Percentiles rank a stretch among this genome's conserved stretches.
These are phyloP conservation scores for Leucocoprinus sp. DNA, from an alignment of 768 basidiomycete genomes.

Conservation along the genomic window DNA sequence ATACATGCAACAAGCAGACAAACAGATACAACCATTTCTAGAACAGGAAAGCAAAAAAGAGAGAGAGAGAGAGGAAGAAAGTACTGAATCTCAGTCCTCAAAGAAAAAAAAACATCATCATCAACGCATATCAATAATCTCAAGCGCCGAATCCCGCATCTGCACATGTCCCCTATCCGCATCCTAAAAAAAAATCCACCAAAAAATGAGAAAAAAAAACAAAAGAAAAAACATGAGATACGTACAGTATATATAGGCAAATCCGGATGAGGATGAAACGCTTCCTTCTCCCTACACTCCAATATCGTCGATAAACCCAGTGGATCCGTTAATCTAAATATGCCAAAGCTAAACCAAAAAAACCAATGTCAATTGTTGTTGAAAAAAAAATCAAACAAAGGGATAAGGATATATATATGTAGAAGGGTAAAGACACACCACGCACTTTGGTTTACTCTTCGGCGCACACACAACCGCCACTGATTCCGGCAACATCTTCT, in stretches of 20 bases:
- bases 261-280: conserved; percentile 84
- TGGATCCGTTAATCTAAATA: conserved; percentile 78
- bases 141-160: conserved; percentile 61
- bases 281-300: conserved; percentile 57
- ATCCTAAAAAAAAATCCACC: conserved; percentile 52
- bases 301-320: conserved; percentile 70
- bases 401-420: conserved; percentile 8
- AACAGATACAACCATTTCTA: too few relatives aligned
- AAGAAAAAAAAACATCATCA: conserved; percentile 12
- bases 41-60: too few relatives aligned
- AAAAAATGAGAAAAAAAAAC: not conserved
- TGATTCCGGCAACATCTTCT: conserved; percentile 83
- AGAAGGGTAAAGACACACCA: not conserved
- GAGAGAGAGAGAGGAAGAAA: too few relatives aligned
- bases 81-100: too few relatives aligned
- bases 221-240: conserved; percentile 10
- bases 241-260: conserved; percentile 80
- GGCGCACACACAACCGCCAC: conserved; percentile 93
- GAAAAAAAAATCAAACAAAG: not conserved
- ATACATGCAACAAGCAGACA: too few relatives aligned
- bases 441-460: conserved; percentile 64
- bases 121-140: conserved; percentile 74
- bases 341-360: conserved; percentile 54
- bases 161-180: conserved; percentile 81
- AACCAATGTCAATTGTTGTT: too few relatives aligned